phyloP scores from a whole-genome alignment of 1,284 basidiomycete species.

The Ceratobasidium sp. region DNA sequence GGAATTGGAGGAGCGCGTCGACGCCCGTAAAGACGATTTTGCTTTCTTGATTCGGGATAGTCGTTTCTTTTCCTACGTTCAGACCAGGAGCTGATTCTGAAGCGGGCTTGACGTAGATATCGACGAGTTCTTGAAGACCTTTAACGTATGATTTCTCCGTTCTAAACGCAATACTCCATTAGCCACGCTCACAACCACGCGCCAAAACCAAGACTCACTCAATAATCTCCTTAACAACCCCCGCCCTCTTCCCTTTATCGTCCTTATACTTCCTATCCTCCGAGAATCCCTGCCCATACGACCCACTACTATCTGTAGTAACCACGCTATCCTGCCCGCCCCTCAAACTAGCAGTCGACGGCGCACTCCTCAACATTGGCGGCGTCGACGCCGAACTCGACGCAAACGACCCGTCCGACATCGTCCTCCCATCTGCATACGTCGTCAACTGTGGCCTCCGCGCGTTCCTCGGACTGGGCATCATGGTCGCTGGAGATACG shows the following conservation, averaged over 20 bases:
- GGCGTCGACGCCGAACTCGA: slow-evolving; percentile 42
- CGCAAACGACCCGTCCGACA: slow-evolving; percentile 48
- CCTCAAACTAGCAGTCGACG: slow-evolving; percentile 49
- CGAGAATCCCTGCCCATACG: slow-evolving; percentile 47
- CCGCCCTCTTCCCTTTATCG: slow-evolving; percentile 82
- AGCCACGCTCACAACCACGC: slow-evolving; percentile 45
- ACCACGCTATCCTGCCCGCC: slow-evolving; percentile 45
- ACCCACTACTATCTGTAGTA: slow-evolving; percentile 49
- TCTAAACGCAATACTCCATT: slow-evolving; percentile 60
- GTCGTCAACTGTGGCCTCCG: slow-evolving; percentile 35
- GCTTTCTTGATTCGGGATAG: slow-evolving; percentile 89
- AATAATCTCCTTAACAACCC: slow-evolving; percentile 87
- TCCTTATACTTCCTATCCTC: slow-evolving; percentile 91
- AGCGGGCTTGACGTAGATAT: slow-evolving; percentile 94
- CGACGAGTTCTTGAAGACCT: slow-evolving; percentile 90
- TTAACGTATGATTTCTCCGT: slow-evolving; percentile 97
- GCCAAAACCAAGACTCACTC: slow-evolving; percentile 67
- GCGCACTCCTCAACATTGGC: slow-evolving; percentile 45
- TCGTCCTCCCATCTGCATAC: slow-evolving; percentile 37
- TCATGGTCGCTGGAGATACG: neutral
- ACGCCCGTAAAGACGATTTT: slow-evolving; percentile 94
- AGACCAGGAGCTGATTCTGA: slow-evolving; percentile 70
- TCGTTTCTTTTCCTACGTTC: slow-evolving; percentile 77
- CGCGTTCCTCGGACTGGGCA: slow-evolving; percentile 2
- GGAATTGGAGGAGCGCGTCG: slow-evolving; percentile 92